A percentile compares a stretch with the other conserved stretches of the same genome.
Evolutionary conservation across 2,329 filamentous ascomycete genomes (phyloP).

Genomic region (Aaosphaeria pasadenensis): DNA sequence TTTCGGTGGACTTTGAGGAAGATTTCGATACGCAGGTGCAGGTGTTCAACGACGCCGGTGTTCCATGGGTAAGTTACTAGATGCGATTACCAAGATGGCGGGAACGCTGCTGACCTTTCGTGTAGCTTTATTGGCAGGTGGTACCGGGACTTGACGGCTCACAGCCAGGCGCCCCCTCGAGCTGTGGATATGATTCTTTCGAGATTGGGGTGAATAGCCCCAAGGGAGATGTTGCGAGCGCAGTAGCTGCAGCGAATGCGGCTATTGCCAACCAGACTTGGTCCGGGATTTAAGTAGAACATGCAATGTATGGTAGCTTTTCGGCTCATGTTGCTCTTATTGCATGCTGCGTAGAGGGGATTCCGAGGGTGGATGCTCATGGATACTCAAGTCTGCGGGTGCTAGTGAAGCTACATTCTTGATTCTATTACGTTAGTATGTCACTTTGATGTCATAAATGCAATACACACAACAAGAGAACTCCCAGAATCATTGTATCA

Average conservation of each 20-base stretch:
- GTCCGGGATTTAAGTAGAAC: background rate
- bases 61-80: constrained; percentile 6
- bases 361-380: too few relatives aligned
- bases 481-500: too few relatives aligned
- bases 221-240: constrained; percentile 5
- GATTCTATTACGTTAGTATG: too few relatives aligned
- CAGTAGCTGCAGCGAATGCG: constrained; percentile 4
- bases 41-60: constrained; percentile 9
- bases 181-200: constrained; percentile 6
- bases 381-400: too few relatives aligned
- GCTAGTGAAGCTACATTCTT: too few relatives aligned
- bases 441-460: too few relatives aligned
- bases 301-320: too few relatives aligned
- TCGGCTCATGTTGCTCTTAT: too few relatives aligned
- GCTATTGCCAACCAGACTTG: constrained; percentile 5
- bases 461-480: too few relatives aligned
- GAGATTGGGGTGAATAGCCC: constrained; percentile 7
- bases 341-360: too few relatives aligned
- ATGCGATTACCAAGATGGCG: too few relatives aligned
- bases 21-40: constrained; percentile 8
- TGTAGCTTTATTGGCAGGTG: constrained; percentile 9
- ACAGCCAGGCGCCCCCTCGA: constrained; percentile 1
- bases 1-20: constrained; percentile 3
- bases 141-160: constrained; percentile 4
- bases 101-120: too few relatives aligned